Conservation (phyloP, 2,329 filamentous ascomycete species). For the Ceratocystis harringtonii region DNA sequence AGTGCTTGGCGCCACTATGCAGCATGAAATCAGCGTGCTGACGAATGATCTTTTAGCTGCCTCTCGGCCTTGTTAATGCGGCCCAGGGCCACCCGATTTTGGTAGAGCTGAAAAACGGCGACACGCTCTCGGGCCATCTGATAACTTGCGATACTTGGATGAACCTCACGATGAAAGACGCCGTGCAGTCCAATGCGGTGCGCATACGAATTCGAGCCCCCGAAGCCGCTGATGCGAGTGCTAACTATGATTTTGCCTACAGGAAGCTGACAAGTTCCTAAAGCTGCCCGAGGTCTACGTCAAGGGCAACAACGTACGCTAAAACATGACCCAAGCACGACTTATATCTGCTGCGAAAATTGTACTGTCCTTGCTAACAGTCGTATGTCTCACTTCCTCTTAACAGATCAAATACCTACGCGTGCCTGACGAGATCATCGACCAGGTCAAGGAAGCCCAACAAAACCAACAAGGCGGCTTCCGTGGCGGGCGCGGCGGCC, state of each 20-base stretch:
- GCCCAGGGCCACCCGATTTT: constrained; percentile 97
- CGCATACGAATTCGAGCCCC: constrained; percentile 18
- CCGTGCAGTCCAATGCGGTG: constrained; percentile 84
- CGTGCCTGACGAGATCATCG: constrained; percentile 92
- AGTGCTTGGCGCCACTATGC: not conserved
- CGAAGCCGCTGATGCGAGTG: constrained; percentile 6
- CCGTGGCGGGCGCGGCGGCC: constrained; percentile 48
- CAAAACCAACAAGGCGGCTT: constrained; percentile 50
- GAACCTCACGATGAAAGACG: constrained; percentile 94
- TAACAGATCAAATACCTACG: constrained; percentile 90
- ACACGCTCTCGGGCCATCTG: constrained; percentile 91
- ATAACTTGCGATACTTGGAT: constrained; percentile 99
- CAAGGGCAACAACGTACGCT: constrained; percentile 83
- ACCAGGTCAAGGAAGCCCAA: constrained; percentile 84
- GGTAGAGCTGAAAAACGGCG: constrained; percentile 92
- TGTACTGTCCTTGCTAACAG: constrained; percentile 18
- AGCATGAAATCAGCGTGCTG: not conserved
- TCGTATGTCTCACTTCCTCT: not conserved
- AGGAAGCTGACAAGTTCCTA: constrained; percentile 90
- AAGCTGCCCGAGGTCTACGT: constrained; percentile 89
- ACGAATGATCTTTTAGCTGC: constrained; percentile 33
- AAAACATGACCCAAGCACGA: not conserved
- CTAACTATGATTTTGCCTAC: constrained; percentile 20
- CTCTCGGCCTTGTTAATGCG: constrained; percentile 75
- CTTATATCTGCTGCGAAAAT: not conserved